phyloP scores from a whole-genome alignment of 2,329 filamentous ascomycete genomes.

The Paecilomyces variotii region DNA sequence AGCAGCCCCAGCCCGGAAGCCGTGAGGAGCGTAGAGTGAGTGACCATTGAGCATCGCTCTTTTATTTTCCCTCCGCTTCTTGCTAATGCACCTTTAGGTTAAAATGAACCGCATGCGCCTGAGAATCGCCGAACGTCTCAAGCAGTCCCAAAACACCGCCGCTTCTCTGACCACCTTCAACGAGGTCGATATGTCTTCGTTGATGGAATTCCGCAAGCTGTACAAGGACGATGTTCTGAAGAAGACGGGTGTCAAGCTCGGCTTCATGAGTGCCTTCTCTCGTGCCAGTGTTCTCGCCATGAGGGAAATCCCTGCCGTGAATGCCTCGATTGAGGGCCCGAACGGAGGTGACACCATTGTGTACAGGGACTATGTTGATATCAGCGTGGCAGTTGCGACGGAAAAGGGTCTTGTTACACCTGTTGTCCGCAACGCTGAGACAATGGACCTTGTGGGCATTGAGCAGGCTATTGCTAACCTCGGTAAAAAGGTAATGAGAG shows the following conservation, averaged over 20 bases:
- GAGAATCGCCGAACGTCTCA: conserved; percentile 91
- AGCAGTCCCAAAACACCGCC: conserved; percentile 98
- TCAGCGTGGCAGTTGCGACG: conserved; percentile 93
- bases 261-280: conserved; percentile 99
- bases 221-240: conserved; percentile 97
- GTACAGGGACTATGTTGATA: conserved; percentile 95
- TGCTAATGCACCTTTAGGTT: conserved; percentile 48
- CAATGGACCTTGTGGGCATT: conserved; percentile 78
- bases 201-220: conserved; percentile 94
- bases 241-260: conserved; percentile 93
- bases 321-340: conserved; percentile 93
- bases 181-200: conserved; percentile 95
- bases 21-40: conserved; percentile 83
- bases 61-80: conserved; percentile 2
- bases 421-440: conserved; percentile 88
- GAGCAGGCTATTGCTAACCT: conserved; percentile 88
- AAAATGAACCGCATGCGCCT: conserved; percentile 99
- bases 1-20: conserved; percentile 49
- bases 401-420: conserved; percentile 97
- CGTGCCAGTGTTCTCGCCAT: conserved; percentile 84
- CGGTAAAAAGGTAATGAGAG: conserved; percentile 70
- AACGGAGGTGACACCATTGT: conserved; percentile 96
- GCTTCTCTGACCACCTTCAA: conserved; percentile 98
- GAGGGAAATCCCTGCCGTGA: conserved; percentile 89
- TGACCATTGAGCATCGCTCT: conserved; percentile 9